These are phyloP conservation scores for Calendula officinalis DNA, from an alignment of 129 eudicot species.

Conservation along the genomic window DNA sequence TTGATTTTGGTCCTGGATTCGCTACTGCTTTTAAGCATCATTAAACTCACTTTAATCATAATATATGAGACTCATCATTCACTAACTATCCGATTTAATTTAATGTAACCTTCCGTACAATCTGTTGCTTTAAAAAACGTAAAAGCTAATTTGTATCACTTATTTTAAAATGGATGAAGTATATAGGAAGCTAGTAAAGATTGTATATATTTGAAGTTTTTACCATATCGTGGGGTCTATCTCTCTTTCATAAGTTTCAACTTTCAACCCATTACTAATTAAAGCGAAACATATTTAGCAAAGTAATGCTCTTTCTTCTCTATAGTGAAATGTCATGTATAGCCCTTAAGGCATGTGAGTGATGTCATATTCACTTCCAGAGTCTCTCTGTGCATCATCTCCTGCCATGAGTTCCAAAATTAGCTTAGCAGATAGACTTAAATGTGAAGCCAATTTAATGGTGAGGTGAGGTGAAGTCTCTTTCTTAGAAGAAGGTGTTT, in stretches of 20 bases:
- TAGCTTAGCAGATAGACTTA: conserved; percentile 36
- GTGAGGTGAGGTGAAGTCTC: conserved; percentile 33
- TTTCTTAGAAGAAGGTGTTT: conserved; percentile 10
- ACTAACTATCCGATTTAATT: no score
- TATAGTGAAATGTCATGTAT: conserved; percentile 30
- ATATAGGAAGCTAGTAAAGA: conserved; percentile 18
- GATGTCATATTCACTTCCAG: conserved; percentile 40
- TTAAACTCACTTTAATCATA: no score
- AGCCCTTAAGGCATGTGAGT: conserved; percentile 38
- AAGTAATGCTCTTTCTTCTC: conserved; percentile 26
- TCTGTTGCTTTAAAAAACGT: no score
- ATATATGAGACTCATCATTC: no score
- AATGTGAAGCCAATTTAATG: conserved; percentile 44
- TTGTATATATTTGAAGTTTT: conserved; percentile 31
- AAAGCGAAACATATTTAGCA: conserved; percentile 29
- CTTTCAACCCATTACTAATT: conserved; percentile 26
- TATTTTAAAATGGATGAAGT: not conserved
- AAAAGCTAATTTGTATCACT: no score
- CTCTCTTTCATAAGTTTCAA: not conserved
- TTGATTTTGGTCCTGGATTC: no score
- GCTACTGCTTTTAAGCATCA: no score
- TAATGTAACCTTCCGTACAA: no score
- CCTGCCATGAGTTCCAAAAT: conserved; percentile 35
- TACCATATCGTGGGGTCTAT: conserved; percentile 26
- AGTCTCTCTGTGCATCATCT: conserved; percentile 33